Conservation (phyloP, 2,329 filamentous ascomycete genomes). For the Pyrenochaeta sp. region DNA sequence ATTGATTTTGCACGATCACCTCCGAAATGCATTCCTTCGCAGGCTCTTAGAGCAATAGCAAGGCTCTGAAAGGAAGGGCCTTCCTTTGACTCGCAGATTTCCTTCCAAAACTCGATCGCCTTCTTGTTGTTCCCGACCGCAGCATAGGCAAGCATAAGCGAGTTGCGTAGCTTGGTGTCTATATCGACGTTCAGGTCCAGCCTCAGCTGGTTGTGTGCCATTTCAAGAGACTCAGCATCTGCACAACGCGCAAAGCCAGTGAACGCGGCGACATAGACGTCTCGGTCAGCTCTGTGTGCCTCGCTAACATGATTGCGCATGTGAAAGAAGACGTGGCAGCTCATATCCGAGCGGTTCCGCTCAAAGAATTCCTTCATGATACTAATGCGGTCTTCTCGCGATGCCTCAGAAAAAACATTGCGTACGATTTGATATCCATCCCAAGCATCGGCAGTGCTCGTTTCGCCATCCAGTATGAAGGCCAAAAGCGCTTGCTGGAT, state of each 20-base stretch:
- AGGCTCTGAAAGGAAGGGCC: slow-evolving; percentile 85
- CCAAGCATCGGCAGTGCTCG: slow-evolving; percentile 70
- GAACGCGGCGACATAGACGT: slow-evolving; percentile 81
- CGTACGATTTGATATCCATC: slow-evolving; percentile 66
- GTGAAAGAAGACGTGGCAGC: slow-evolving; percentile 84
- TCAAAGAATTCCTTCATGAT: slow-evolving; percentile 86
- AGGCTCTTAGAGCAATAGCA: slow-evolving; percentile 79
- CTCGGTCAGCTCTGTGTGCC: slow-evolving; percentile 69
- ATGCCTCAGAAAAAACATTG: slow-evolving; percentile 67
- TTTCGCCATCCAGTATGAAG: slow-evolving; percentile 73
- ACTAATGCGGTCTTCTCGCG: slow-evolving; percentile 68
- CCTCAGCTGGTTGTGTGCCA: slow-evolving; percentile 92
- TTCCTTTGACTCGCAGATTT: slow-evolving; percentile 83
- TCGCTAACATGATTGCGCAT: slow-evolving; percentile 81
- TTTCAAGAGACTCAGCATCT: slow-evolving; percentile 71
- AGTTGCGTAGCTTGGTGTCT: slow-evolving; percentile 79
- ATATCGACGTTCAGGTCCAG: slow-evolving; percentile 83
- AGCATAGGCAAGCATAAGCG: slow-evolving; percentile 85
- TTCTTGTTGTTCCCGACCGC: slow-evolving; percentile 70
- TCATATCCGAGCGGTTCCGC: slow-evolving; percentile 82
- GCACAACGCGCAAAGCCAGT: slow-evolving; percentile 71
- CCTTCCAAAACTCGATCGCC: slow-evolving; percentile 81
- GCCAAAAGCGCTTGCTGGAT: slow-evolving; percentile 71
- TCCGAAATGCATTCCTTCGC: slow-evolving; percentile 66
- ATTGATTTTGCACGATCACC: slow-evolving; percentile 61